Conservation (phyloP, 345 rosid genomes). For the Hibiscus trionum region DNA sequence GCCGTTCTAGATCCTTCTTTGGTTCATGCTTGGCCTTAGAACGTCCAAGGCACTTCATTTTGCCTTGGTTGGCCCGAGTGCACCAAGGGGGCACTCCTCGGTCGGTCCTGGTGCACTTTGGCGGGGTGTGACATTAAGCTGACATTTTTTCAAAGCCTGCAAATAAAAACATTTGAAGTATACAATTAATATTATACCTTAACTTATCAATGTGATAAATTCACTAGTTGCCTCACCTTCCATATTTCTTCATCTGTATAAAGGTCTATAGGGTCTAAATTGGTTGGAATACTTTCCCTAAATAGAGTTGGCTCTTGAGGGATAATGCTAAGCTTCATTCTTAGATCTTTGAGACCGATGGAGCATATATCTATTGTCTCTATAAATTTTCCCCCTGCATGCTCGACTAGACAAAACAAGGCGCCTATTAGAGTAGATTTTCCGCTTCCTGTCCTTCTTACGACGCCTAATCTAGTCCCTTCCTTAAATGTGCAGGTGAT, state of each 20-base stretch:
- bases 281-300: conserved; percentile 67
- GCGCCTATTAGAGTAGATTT: conserved; percentile 81
- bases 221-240: conserved; percentile 37
- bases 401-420: conserved; percentile 79
- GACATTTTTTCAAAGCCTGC: conserved; percentile 71
- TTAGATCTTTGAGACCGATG: conserved; percentile 75
- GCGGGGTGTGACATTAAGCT: too few relatives aligned
- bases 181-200: too few relatives aligned
- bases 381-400: conserved; percentile 55
- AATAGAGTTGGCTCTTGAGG: conserved; percentile 96
- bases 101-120: too few relatives aligned
- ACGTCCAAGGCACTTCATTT: too few relatives aligned
- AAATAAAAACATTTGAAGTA: background rate
- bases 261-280: conserved; percentile 77
- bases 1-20: too few relatives aligned
- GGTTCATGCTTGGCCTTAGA: too few relatives aligned
- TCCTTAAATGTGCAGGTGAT: conserved; percentile 62
- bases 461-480: conserved; percentile 71
- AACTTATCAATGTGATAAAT: background rate
- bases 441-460: conserved; percentile 90
- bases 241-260: conserved; percentile 71
- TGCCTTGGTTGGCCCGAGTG: too few relatives aligned
- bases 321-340: conserved; percentile 87
- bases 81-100: too few relatives aligned
- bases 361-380: conserved; percentile 72